Evolutionary conservation across 768 basidiomycete genomes (phyloP), one percentile per base, ranked within the genome.

Genomic region (Pisolithus microcarpus): DNA sequence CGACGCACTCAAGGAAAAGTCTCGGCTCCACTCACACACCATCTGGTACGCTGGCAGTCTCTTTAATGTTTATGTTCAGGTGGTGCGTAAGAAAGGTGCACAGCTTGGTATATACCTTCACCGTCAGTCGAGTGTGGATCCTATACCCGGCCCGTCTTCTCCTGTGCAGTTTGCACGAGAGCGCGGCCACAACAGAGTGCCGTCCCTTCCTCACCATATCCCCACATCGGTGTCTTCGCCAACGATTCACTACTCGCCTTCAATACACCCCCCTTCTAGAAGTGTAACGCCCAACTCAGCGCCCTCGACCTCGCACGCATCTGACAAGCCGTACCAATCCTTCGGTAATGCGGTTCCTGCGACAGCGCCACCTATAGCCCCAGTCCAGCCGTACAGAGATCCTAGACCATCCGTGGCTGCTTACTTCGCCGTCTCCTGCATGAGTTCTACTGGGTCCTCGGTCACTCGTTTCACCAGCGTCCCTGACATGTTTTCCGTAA

Each of bases 41-140:
- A 76, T 94, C 48, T 93, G 89, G 81, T 89, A 92, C 62, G 91
- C 87, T 2, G 93, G 93, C 8, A 90, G 80, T 58, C 71, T 89
- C 60, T 93, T 84, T 74, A 91, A 91, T 56, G 82, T 91, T 2
- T 95, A 94, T 60, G 84, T 93, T 39, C 91, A 95, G 64, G 76
- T 92, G 42, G 84, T 91, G 46, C 79, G 83, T 56, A 90, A 88
- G 78, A 94, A 94, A 65, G 75, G 73, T 23, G 60, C 74, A 2
- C 92, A 96, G 60, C 73, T 95, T 1, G 93, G 93, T 1, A 81
- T 95, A 28, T 95, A 95, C 60, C 75, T 95, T 2, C 90, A 93
- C 62, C 77, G 93, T 7, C 91, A 94, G 65, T 86, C 84, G 19
- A 83, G 74, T 49, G 76, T 89, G 26, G 91, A 93, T 56, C 78